Evolutionary conservation across 2,329 filamentous ascomycete genomes (phyloP), one percentile per base, ranked within the genome.

Genomic region (Aspergillus fumigatiaffinis): DNA sequence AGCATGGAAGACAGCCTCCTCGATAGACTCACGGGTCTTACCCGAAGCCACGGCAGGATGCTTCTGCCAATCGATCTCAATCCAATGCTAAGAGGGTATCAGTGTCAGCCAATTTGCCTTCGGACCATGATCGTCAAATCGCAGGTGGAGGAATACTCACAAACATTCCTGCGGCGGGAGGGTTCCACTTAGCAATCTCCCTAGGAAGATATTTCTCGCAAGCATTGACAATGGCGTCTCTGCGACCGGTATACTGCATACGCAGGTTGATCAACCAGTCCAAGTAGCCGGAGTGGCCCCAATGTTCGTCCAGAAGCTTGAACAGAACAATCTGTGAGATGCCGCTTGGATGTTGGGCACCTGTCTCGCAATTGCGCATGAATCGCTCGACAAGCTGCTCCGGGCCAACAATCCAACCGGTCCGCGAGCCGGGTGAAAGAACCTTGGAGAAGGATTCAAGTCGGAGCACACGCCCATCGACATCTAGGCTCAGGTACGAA

Each of bases 371-470:
- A 74, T 95, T 91, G 48, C 89, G 87, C 60, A 87, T 80, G 75
- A 91, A 96, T 42, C 89, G 84, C 73, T 96, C 90, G 57, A 95
- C 79, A 57, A 99, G 82, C 77, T 97, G 89, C 67, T 88, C 88
- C 1, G 90, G 90, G 0, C 87, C 93, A 0, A 93, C 96, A 57
- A 97, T 83, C 93, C 94, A 99, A 46, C 92, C 92, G 44, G 89
- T 77, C 48, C 92, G 85, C 14, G 88, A 87, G 8, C 92, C 92
- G 0, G 93, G 92, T 0, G 91, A 83, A 32, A 96, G 81, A 1
- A 96, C 90, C 77, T 97, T 97, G 68, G 90, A 95, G 77, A 97
- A 95, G 0, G 91, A 96, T 72, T 97, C 92, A 75, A 97, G 83
- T 38, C 92, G 89, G 78, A 96, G 81, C 38, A 97, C 92, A 60